phyloP scores from a whole-genome alignment of 2,329 filamentous ascomycete genomes.

The Nigrospora osmanthi region DNA sequence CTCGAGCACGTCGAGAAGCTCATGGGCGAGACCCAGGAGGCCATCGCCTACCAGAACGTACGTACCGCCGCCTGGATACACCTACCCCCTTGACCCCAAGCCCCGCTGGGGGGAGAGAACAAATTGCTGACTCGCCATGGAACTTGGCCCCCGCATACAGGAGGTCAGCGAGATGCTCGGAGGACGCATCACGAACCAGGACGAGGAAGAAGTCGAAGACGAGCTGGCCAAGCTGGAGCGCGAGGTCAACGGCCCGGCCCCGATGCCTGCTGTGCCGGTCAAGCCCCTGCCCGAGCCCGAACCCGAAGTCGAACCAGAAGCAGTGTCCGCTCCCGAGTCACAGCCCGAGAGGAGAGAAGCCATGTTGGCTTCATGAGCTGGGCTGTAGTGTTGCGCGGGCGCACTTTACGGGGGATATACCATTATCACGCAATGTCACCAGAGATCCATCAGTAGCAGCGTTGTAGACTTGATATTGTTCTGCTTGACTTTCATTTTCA shows the following conservation, averaged over 20 bases:
- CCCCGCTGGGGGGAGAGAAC: too few species aligned
- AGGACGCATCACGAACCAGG: conserved; percentile 81
- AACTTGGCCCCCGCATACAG: conserved; percentile 31
- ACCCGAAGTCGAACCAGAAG: conserved; percentile 6
- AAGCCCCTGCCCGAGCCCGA: conserved; percentile 12
- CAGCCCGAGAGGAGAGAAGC: conserved; percentile 16
- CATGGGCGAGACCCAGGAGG: conserved; percentile 87
- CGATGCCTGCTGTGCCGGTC: conserved; percentile 18
- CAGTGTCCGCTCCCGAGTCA: conserved; percentile 1
- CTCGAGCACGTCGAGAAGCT: conserved; percentile 91
- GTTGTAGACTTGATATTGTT: too few species aligned
- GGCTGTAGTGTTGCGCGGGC: too few species aligned
- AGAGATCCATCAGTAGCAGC: too few species aligned
- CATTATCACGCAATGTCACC: too few species aligned
- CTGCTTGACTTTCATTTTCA: too few species aligned
- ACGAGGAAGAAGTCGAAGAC: conserved; percentile 97
- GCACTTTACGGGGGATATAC: too few species aligned
- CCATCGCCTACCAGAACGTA: conserved; percentile 83
- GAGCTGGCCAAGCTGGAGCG: conserved; percentile 77
- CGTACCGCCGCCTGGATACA: conserved; percentile 13
- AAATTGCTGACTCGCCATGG: too few species aligned
- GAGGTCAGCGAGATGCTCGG: conserved; percentile 90
- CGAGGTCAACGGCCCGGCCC: conserved; percentile 32
- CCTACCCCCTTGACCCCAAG: too few species aligned
- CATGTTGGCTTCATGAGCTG: conserved; percentile 13